These are phyloP conservation scores for Stentor coeruleus DNA, from an alignment of 73 alveolate species.

Conservation along the genomic window DNA sequence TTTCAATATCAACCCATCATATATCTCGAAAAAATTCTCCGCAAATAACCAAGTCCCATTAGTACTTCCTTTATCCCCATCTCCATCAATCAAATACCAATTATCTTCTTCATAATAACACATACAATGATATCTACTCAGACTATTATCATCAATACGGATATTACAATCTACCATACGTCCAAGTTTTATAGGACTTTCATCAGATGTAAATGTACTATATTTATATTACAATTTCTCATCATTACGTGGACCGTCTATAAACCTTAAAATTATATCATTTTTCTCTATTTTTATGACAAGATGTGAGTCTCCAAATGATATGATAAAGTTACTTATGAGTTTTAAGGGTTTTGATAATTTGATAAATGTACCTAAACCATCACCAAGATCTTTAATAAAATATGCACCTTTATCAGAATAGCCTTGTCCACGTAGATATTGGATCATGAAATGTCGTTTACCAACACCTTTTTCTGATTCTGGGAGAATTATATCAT, in stretches of 20 bases:
- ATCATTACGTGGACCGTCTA: conserved; percentile 35
- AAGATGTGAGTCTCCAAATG: conserved; percentile 66
- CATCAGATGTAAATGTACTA: neutral
- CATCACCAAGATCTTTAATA: conserved; percentile 56
- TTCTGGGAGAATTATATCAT: no score
- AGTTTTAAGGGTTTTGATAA: conserved; percentile 46
- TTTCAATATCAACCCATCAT: conserved; percentile 68
- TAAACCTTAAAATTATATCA: conserved; percentile 33
- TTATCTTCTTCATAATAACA: conserved; percentile 33
- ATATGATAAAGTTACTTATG: conserved; percentile 60
- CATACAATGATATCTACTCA: conserved; percentile 61
- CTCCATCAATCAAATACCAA: conserved; percentile 75
- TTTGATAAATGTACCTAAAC: conserved; percentile 60
- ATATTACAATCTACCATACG: conserved; percentile 65
- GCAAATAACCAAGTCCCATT: conserved; percentile 89
- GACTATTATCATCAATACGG: conserved; percentile 70
- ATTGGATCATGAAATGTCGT: no score
- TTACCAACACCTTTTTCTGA: no score
- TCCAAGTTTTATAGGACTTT: conserved; percentile 46
- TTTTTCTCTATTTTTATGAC: conserved; percentile 64
- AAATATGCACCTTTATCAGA: conserved; percentile 37
- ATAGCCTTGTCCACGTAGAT: no score
- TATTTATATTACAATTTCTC: conserved; percentile 32
- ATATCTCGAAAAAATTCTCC: conserved; percentile 63
- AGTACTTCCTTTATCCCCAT: conserved; percentile 51